These are phyloP conservation scores for Colletotrichum lupini DNA, from an alignment of 2,329 filamentous ascomycete genomes.

Conservation along the genomic window DNA sequence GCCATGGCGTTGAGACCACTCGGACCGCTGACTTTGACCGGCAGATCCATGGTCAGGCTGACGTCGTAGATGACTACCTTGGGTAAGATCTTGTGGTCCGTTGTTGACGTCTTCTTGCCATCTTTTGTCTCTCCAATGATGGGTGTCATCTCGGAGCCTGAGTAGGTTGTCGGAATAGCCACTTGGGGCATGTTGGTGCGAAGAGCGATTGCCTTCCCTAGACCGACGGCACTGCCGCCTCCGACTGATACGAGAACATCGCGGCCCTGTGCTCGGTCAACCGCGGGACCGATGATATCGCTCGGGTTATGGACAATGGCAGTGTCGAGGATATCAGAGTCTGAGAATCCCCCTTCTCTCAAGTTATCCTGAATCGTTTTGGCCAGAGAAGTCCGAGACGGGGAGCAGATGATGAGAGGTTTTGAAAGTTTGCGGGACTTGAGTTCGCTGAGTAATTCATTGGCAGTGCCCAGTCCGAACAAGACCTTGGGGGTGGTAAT, in stretches of 20 bases:
- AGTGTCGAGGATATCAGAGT: constrained; percentile 49
- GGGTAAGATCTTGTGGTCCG: constrained; percentile 30
- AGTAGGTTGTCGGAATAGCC: constrained; percentile 70
- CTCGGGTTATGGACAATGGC: constrained; percentile 43
- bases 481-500: constrained; percentile 46
- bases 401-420: constrained; percentile 51
- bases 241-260: constrained; percentile 72
- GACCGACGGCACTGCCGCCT: constrained; percentile 69
- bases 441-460: constrained; percentile 47
- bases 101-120: constrained; percentile 33
- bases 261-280: constrained; percentile 47
- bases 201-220: constrained; percentile 65
- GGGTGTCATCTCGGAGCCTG: constrained; percentile 71
- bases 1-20: constrained; percentile 35
- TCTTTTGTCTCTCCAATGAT: constrained; percentile 34
- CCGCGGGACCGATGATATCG: constrained; percentile 42
- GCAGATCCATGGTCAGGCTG: constrained; percentile 32
- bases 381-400: constrained; percentile 49
- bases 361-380: constrained; percentile 44
- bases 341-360: constrained; percentile 40
- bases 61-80: constrained; percentile 35
- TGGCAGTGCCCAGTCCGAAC: constrained; percentile 46
- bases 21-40: constrained; percentile 26
- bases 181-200: constrained; percentile 66
- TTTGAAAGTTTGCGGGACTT: constrained; percentile 44